phyloP scores from a whole-genome alignment of 2,329 filamentous ascomycete species.

The Ampelomyces quisqualis region DNA sequence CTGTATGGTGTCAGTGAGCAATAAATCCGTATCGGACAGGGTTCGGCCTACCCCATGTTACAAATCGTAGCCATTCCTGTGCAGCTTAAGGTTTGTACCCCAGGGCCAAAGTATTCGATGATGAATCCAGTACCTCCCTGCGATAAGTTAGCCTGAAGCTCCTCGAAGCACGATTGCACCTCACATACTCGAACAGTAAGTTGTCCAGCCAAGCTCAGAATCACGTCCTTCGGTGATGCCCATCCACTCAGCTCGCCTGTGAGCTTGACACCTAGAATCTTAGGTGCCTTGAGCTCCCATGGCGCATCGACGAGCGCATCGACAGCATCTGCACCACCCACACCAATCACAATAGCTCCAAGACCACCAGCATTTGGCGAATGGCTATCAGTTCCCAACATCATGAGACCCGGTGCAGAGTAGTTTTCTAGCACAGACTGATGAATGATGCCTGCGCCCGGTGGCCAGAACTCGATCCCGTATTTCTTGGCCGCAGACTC shows the following conservation, averaged over 20 bases:
- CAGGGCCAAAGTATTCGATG: constrained; percentile 90
- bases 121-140: constrained; percentile 87
- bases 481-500: constrained; percentile 70
- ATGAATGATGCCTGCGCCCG: constrained; percentile 61
- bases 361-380: constrained; percentile 96
- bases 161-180: neutral
- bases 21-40: neutral
- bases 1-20: neutral
- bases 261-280: constrained; percentile 81
- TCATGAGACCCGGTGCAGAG: constrained; percentile 94
- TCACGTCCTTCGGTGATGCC: constrained; percentile 94
- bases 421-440: constrained; percentile 99
- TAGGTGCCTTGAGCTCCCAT: constrained; percentile 96
- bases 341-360: constrained; percentile 91
- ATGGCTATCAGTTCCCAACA: constrained; percentile 97
- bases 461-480: constrained; percentile 49
- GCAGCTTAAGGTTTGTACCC: constrained; percentile 82
- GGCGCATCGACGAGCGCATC: constrained; percentile 94
- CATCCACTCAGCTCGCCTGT: constrained; percentile 83
- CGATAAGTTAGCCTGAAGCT: constrained; percentile 14
- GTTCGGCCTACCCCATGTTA: constrained; percentile 41
- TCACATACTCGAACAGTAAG: constrained; percentile 73
- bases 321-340: constrained; percentile 94
- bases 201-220: constrained; percentile 82
- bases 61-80: constrained; percentile 92